phyloP scores from a whole-genome alignment of 805 yeast genomes.

The Metschnikowia sp. region DNA sequence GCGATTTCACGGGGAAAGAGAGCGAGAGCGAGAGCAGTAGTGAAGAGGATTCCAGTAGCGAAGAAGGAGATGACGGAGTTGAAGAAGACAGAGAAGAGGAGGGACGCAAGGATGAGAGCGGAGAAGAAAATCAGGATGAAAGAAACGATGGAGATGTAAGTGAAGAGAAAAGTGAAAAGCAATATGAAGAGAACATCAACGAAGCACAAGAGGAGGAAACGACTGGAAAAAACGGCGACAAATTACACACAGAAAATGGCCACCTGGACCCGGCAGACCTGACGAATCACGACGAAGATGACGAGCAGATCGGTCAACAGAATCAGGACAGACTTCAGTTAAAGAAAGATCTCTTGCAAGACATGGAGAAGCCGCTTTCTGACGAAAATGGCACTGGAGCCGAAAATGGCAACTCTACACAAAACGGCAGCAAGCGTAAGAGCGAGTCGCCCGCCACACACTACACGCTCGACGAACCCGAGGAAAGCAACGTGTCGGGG shows the following conservation, averaged over 20 bases:
- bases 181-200: constrained; percentile 25
- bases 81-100: constrained; percentile 3
- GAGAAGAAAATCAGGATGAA: neutral
- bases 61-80: constrained; percentile 5
- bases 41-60: neutral
- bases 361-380: constrained; percentile 14
- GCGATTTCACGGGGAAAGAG: neutral
- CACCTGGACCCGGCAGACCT: constrained; percentile 3
- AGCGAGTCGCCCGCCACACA: constrained; percentile 25
- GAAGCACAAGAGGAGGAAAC: constrained; percentile 14
- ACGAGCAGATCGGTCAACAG: constrained; percentile 3
- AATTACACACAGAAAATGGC: constrained; percentile 17
- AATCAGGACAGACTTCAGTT: constrained; percentile 12
- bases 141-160: constrained; percentile 9
- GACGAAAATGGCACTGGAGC: constrained; percentile 1
- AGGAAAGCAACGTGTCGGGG: constrained; percentile 63
- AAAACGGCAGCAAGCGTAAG: neutral
- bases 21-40: neutral
- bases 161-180: constrained; percentile 7
- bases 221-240: constrained; percentile 28
- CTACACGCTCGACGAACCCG: constrained; percentile 55
- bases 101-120: neutral
- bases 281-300: constrained; percentile 16
- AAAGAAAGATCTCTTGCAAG: constrained; percentile 15
- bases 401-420: neutral